phyloP scores from a whole-genome alignment of 257 asterid genomes.

The Schizonepeta tenuifolia region DNA sequence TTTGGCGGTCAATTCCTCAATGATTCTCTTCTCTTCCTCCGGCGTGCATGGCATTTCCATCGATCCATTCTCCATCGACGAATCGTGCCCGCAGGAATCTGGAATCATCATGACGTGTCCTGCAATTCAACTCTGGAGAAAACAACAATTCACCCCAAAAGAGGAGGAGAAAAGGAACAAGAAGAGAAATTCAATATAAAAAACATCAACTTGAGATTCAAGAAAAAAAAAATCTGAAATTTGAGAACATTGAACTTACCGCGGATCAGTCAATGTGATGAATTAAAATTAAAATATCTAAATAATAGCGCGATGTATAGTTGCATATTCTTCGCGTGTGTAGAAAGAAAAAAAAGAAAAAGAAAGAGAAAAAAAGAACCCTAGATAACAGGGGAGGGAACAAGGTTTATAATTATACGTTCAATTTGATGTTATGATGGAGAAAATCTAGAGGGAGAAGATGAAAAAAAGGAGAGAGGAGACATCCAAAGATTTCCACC shows the following conservation, averaged over 20 bases:
- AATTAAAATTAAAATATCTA: neutral
- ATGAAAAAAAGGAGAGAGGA: neutral
- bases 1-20: conserved; percentile 59
- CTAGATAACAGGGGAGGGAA: conserved; percentile 32
- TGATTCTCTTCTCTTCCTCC: conserved; percentile 74
- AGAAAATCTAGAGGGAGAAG: conserved; percentile 33
- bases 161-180: neutral
- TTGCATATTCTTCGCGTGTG: neutral
- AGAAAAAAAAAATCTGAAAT: neutral
- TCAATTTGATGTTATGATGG: neutral
- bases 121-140: conserved; percentile 31
- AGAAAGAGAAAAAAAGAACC: conserved; percentile 27
- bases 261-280: conserved; percentile 29
- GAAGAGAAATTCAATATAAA: neutral
- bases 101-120: conserved; percentile 81
- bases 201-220: neutral
- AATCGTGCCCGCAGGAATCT: conserved; percentile 60
- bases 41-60: conserved; percentile 83
- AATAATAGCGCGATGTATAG: neutral
- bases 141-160: neutral
- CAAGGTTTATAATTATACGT: neutral
- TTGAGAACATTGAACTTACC: conserved; percentile 36
- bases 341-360: neutral
- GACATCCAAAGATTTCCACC: conserved; percentile 12
- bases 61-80: conserved; percentile 81